Evolutionary conservation across 2,329 filamentous ascomycete species (phyloP), one percentile per base, ranked within the genome.

Genomic region (Aspergillaceae sp.): DNA sequence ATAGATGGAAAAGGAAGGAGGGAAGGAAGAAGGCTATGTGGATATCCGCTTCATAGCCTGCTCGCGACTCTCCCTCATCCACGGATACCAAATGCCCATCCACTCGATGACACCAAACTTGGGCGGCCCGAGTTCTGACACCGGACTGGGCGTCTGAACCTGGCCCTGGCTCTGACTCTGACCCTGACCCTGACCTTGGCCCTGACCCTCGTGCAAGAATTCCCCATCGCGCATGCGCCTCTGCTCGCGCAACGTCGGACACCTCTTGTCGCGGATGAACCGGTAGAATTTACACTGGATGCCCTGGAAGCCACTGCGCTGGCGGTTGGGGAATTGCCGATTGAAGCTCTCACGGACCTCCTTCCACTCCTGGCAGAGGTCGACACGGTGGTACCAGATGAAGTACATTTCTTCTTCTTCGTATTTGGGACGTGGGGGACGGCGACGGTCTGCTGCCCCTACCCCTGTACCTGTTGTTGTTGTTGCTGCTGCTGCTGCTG

Each of bases 281-380:
- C 72, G 68, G 54, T 74, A 74, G 53, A 71, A 74, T 50, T 72
- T 72, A 63, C 72, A 74, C 55, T 74, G 71, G 19, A 74, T 70
- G 0, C 71, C 72, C 49, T 69, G 65, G 54, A 71, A 71, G 4
- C 64, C 64, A 9, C 65, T 59, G 26, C 65, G 59, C 51, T 67
- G 66, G 10, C 65, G 63, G 8, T 54, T 56, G 11, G 67, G 66
- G 45, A 73, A 74, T 47, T 72, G 68, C 0, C 53, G 57, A 51
- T 70, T 68, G 51, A 71, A 74, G 46, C 62, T 64, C 44, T 69
- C 63, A 28, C 65, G 63, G 26, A 74, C 67, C 49, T 70, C 63
- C 48, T 68, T 69, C 71, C 71, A 74, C 48, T 71, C 66, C 56
- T 71, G 64, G 40, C 62, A 61, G 28, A 73, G 61, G 51, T 74